Conservation (phyloP, 768 basidiomycete species). For the Pleurotus sapidus region DNA sequence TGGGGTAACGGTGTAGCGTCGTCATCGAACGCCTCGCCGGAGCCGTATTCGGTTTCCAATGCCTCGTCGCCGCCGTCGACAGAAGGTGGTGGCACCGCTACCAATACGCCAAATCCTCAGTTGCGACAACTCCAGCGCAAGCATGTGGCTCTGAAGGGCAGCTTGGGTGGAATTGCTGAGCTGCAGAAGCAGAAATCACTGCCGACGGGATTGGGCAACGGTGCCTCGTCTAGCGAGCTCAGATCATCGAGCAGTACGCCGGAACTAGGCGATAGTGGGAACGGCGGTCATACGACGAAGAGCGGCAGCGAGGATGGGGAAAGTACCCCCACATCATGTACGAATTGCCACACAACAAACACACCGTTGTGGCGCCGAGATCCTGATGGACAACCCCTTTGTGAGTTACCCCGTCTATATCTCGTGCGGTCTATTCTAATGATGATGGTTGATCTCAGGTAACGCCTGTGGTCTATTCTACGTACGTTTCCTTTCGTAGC, state of each 20-base stretch:
- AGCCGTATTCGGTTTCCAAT: conserved; percentile 64
- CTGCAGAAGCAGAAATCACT: conserved; percentile 49
- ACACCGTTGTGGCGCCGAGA: conserved; percentile 93
- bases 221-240: conserved; percentile 31
- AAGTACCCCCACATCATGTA: conserved; percentile 77
- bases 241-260: conserved; percentile 69
- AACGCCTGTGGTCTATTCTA: conserved; percentile 94
- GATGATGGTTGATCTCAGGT: conserved; percentile 35
- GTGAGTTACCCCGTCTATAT: conserved; percentile 40
- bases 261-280: conserved; percentile 41
- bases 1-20: conserved; percentile 69
- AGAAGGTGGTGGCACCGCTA: conserved; percentile 37
- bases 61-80: conserved; percentile 73
- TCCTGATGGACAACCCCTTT: conserved; percentile 89
- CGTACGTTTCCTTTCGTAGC: conserved; percentile 45
- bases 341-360: conserved; percentile 94
- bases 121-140: conserved; percentile 39
- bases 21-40: conserved; percentile 73
- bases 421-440: conserved; percentile 2
- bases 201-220: conserved; percentile 17
- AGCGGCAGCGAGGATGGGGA: conserved; percentile 64
- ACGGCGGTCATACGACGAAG: conserved; percentile 27
- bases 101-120: not conserved
- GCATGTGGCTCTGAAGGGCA: conserved; percentile 62
- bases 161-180: conserved; percentile 34